Percentiles rank a stretch among this genome's conserved stretches.
These are phyloP conservation scores for Leonotis leonurus DNA, from an alignment of 257 asterid species.

Conservation along the genomic window DNA sequence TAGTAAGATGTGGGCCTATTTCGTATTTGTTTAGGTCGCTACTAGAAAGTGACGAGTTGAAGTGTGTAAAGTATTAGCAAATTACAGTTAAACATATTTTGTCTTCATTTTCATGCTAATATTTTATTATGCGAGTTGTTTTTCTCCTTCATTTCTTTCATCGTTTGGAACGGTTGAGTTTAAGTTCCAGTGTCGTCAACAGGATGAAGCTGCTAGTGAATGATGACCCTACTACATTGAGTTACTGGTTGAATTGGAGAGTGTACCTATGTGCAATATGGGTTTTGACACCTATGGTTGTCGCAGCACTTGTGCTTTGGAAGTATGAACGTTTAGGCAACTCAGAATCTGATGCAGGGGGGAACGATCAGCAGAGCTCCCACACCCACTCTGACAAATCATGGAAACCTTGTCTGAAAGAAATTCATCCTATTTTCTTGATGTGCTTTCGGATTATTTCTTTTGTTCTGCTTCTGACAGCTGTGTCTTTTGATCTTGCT, in stretches of 20 bases:
- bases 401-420: conserved; percentile 77
- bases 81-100: neutral
- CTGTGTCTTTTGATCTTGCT: conserved; percentile 51
- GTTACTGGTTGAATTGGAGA: conserved; percentile 90
- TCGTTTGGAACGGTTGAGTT: conserved; percentile 1
- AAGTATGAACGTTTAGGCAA: conserved; percentile 44
- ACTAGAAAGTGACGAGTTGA: neutral
- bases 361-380: conserved; percentile 16
- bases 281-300: conserved; percentile 48
- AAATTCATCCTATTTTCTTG: conserved; percentile 47
- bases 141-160: neutral
- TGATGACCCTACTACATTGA: conserved; percentile 48
- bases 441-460: conserved; percentile 53
- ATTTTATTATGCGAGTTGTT: neutral
- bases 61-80: neutral
- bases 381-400: conserved; percentile 28
- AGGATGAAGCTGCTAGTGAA: conserved; percentile 57
- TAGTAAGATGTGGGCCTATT: neutral
- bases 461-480: conserved; percentile 52
- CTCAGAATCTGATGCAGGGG: conserved; percentile 26
- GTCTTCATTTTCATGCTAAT: neutral
- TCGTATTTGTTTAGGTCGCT: neutral
- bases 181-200: conserved; percentile 17
- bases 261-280: conserved; percentile 62
- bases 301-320: conserved; percentile 52